A percentile compares a stretch with the other conserved stretches of the same genome.
Evolutionary conservation across 192 early-diverging fungal genomes (phyloP).

Genomic region (Linnemannia exigua): DNA sequence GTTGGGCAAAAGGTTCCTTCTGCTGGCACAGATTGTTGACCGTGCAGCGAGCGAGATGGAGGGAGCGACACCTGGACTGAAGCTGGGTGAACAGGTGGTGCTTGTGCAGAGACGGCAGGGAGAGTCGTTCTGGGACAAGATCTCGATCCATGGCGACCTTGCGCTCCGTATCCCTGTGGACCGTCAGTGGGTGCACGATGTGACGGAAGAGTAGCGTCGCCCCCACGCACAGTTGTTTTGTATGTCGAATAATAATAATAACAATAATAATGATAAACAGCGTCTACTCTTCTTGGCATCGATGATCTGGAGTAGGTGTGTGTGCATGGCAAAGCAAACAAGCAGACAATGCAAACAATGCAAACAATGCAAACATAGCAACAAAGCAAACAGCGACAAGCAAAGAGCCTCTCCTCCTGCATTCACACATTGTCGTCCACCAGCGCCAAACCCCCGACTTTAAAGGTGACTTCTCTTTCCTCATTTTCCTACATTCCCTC

Average conservation of each 20-base stretch:
- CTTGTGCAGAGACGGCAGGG: constrained; percentile 22
- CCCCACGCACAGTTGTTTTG: not conserved
- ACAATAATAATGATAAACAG: too few relatives aligned
- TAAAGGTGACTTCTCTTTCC: not conserved
- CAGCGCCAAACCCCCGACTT: too few relatives aligned
- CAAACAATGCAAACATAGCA: too few relatives aligned
- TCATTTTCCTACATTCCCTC: not conserved
- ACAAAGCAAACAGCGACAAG: too few relatives aligned
- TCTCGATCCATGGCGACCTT: constrained; percentile 33
- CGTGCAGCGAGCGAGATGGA: constrained; percentile 39
- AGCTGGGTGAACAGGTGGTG: constrained; percentile 41
- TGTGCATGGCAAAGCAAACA: too few relatives aligned
- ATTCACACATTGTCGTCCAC: too few relatives aligned
- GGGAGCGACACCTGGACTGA: constrained; percentile 1
- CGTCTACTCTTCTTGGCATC: too few relatives aligned
- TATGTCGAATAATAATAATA: not conserved
- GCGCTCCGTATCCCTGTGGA: constrained; percentile 31
- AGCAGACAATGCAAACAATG: too few relatives aligned
- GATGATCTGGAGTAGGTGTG: too few relatives aligned
- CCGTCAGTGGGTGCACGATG: constrained; percentile 49
- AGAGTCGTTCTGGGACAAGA: constrained; percentile 33
- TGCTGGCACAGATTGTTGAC: constrained; percentile 32
- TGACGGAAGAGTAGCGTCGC: constrained; percentile 27
- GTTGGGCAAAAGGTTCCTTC: constrained; percentile 33
- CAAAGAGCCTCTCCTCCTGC: too few relatives aligned